These are phyloP conservation scores for Ophiostoma himal-ulmi DNA, from an alignment of 2,329 filamentous ascomycete genomes.

Conservation along the genomic window DNA sequence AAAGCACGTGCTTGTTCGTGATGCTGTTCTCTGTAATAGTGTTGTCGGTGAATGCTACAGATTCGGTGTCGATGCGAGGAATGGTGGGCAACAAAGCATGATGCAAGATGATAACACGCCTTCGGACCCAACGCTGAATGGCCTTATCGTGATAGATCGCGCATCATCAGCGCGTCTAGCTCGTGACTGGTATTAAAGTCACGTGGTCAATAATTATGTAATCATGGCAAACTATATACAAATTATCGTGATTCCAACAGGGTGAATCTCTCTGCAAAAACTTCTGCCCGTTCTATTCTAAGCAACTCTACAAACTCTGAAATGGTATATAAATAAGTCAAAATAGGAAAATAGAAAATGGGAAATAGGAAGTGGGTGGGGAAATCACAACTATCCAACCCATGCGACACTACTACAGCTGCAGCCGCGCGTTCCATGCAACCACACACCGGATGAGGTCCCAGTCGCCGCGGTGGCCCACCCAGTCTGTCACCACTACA, in stretches of 20 bases:
- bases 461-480: slow-evolving; percentile 82
- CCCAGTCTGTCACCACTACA: slow-evolving; percentile 89
- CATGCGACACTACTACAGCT: slow-evolving; percentile 40
- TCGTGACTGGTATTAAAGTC: background rate
- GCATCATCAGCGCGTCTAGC: background rate
- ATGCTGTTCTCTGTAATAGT: background rate
- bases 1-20: background rate
- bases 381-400: background rate
- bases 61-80: background rate
- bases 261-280: background rate
- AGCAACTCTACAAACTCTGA: background rate
- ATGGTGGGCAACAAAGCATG: slow-evolving; percentile 1
- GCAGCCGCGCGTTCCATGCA: slow-evolving; percentile 75
- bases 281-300: background rate
- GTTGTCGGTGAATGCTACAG: background rate
- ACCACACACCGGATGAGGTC: slow-evolving; percentile 81
- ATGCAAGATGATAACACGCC: slow-evolving; percentile 14
- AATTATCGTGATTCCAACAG: too few relatives aligned
- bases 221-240: too few relatives aligned
- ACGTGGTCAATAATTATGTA: background rate
- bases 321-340: background rate
- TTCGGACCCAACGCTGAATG: background rate
- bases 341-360: background rate
- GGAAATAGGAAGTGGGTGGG: too few relatives aligned
- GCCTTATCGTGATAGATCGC: slow-evolving; percentile 21